Base-by-base conservation (phyloP, 2,329 filamentous ascomycete species). In the Metarhizium sp. region DNA sequence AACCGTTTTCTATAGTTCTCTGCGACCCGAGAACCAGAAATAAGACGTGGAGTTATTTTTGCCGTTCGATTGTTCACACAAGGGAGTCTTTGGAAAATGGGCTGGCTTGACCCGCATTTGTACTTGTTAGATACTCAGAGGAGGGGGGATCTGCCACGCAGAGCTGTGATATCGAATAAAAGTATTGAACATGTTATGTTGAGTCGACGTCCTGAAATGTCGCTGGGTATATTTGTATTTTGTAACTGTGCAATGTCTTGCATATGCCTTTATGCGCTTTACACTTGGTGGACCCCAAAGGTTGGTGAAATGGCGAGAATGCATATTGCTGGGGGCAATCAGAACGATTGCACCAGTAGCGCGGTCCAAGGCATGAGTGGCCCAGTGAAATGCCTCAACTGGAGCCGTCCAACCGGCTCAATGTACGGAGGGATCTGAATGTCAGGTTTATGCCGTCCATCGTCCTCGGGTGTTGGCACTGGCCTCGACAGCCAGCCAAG, bases 1-100 rank as follows among this genome's bases (percentile, higher is more conserved):
- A 50, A 55, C 30, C 7, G 8, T 14, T 57, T 55, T 55, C 50
- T 20, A 61, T 62, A 86, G 84, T 66, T 79, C 84, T 69, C 87
- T 94, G 71, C 88, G 89, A 71, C 89, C 88, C 64, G 88, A 94
- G 81, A 92, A 92, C 82, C 83, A 88, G 76, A 86, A 88, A 76
- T 89, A 86, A 78, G 45, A 29, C 11, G 13, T 25, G 32, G 4
- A 20, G 18, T 18, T 43, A 34, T 14, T 32, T 18, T 47, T 49
- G 20, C 20, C 29, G 30, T 40, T 49, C 50, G 45, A 49, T 52
- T 48, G 11, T 52, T 55, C 50, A 46, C 50, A 51, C 54, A 52
- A 43, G 50, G 45, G 54, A 52, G 45, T 40, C 43, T 49, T 53
- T 52, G 54, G 29, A 50, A 52, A 52, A 55, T 52, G 54, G 50